Base-by-base conservation (phyloP, 441 rosid genomes). In the Capsella rubella region DNA sequence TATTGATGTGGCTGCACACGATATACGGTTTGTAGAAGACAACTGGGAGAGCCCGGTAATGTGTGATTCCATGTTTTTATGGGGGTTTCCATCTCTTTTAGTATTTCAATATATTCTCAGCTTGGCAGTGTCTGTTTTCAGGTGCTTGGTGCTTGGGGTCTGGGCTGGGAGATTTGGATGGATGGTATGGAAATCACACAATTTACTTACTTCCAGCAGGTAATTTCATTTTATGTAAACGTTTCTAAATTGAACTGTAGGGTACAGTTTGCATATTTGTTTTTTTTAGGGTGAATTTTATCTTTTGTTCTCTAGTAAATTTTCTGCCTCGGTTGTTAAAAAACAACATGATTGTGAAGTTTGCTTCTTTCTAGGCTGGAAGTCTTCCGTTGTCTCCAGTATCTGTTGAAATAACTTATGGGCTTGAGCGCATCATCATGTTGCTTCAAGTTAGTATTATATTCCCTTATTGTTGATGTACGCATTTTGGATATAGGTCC, bases 91-190 rank as follows among this genome's bases (percentile, higher is more conserved):
- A 28, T 51, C 6, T 55, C 6, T 28, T 65, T 59, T 29, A 6
- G 32, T 27, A 28, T 65, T 16, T 49, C 68, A n/a, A 63, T 58
- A n/a, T 71, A 14, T 42, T 58, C 45, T 32, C 42, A 57, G 28
- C 6, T 31, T 49, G 31, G 12, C 27, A 14, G 52, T 55, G 49
- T 15, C 61, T 71, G 31, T 14, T 68, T 71, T 64, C 76, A 95
- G 99, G 99, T 95, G 66, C 96, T 95, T 72, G 99, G 99, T 80
- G 99, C 99, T 45, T 95, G 99, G 98, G 99, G 99, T 21, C 86
- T 95, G 84, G 99, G 99, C 54, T 95, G 99, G 99, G 99, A 95
- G 81, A 84, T 95, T 76, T 95, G 99, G 99, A 95, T 95, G 99
- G 99, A 95, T 82, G 99, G 99, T 76, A 95, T 95, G 98, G 99